Percentiles rank a stretch among this genome's conserved stretches.
Conservation (phyloP, 2,329 filamentous ascomycete species). For the Pseudocercospora fuligena region DNA sequence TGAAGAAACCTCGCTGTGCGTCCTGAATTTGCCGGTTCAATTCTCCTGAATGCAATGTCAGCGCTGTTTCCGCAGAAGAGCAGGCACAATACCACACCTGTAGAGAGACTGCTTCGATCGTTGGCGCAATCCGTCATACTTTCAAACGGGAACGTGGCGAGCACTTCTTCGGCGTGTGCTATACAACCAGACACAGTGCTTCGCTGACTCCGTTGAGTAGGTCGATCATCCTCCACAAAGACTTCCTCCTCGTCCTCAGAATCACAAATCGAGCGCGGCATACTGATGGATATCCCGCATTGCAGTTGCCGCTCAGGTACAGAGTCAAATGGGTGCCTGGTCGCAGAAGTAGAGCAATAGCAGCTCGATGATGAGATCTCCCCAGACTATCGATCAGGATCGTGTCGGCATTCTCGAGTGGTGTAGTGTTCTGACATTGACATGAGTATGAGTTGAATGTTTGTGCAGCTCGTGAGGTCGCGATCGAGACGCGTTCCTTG, state of each 20-base stretch:
- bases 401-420: not conserved
- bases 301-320: constrained; percentile 13
- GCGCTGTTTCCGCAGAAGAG: not conserved
- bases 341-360: not conserved
- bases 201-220: constrained; percentile 18
- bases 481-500: constrained; percentile 8
- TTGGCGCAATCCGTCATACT: constrained; percentile 1
- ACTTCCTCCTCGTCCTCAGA: constrained; percentile 26
- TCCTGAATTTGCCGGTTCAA: constrained; percentile 31
- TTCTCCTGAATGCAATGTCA: constrained; percentile 25
- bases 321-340: not conserved
- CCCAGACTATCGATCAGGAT: not conserved
- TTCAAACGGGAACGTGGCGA: constrained; percentile 9
- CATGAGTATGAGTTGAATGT: not conserved
- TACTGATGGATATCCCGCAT: constrained; percentile 8
- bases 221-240: constrained; percentile 19
- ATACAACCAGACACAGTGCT: constrained; percentile 17
- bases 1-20: constrained; percentile 34
- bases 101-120: constrained; percentile 24
- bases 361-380: no score
- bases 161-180: constrained; percentile 11
- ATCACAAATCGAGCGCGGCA: constrained; percentile 25
- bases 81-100: constrained; percentile 8
- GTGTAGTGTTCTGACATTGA: not conserved
- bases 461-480: constrained; percentile 16